phyloP scores from a whole-genome alignment of 306 rosid genomes.

The apple (Malus domestica) region ASM211411v1 NC_041792.1:28042407-28042906 shows the following conservation, averaged over 20 bases:
- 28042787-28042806: background rate
- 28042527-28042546: conserved; percentile 37
- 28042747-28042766: too few relatives aligned
- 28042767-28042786: background rate
- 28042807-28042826: background rate
- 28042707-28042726: background rate
- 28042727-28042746: background rate
- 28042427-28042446: conserved; percentile 40
- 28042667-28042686: background rate
- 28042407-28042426: conserved; percentile 46
- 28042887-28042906: background rate
- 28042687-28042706: background rate
- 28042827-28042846: background rate
- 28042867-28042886: background rate
- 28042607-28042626: background rate
- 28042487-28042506: conserved; percentile 57
- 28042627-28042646: background rate
- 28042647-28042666: background rate
- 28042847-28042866: background rate
- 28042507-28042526: conserved; percentile 25
- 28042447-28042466: conserved; percentile 32
- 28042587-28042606: background rate
- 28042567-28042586: conserved; percentile 15
- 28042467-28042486: conserved; percentile 21
- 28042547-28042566: conserved; percentile 23